Conservation (phyloP, 2,329 filamentous ascomycete genomes). For the Cercospora zeina region DNA sequence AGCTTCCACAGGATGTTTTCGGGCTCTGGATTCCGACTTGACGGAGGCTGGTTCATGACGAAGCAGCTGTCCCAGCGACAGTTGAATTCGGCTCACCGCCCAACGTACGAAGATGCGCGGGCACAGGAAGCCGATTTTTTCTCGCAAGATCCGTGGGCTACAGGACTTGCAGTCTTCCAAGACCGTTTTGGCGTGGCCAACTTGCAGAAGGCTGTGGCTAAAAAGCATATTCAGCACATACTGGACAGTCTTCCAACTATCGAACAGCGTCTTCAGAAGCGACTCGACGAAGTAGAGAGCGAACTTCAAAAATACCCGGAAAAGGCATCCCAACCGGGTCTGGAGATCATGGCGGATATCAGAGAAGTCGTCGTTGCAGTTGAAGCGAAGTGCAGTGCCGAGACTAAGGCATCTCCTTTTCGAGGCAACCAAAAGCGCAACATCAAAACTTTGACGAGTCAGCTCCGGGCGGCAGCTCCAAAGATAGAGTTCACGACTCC, state of each 20-base stretch:
- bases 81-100: slow-evolving; percentile 40
- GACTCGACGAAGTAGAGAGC: slow-evolving; percentile 55
- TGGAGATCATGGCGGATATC: slow-evolving; percentile 63
- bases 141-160: slow-evolving; percentile 48
- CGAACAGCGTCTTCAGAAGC: slow-evolving; percentile 46
- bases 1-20: slow-evolving; percentile 47
- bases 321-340: slow-evolving; percentile 63
- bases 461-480: slow-evolving; percentile 38
- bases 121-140: slow-evolving; percentile 56
- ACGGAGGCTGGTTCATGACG: slow-evolving; percentile 77
- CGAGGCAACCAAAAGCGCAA: slow-evolving; percentile 48
- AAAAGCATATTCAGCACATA: slow-evolving; percentile 53
- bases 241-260: slow-evolving; percentile 45
- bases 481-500: slow-evolving; percentile 32
- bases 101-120: slow-evolving; percentile 53
- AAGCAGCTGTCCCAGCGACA: slow-evolving; percentile 61
- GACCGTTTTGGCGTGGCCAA: slow-evolving; percentile 55
- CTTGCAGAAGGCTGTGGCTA: slow-evolving; percentile 53
- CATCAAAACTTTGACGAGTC: slow-evolving; percentile 55
- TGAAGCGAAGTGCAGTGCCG: slow-evolving; percentile 56
- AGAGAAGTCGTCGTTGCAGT: slow-evolving; percentile 58
- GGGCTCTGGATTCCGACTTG: slow-evolving; percentile 62
- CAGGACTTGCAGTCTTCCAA: slow-evolving; percentile 42
- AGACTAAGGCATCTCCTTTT: slow-evolving; percentile 45
- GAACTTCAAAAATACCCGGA: slow-evolving; percentile 63